Percentiles rank a stretch among this genome's conserved stretches.
Conservation (phyloP, 1,139 yeast genomes). For the Nematodospora anomalae region DNA sequence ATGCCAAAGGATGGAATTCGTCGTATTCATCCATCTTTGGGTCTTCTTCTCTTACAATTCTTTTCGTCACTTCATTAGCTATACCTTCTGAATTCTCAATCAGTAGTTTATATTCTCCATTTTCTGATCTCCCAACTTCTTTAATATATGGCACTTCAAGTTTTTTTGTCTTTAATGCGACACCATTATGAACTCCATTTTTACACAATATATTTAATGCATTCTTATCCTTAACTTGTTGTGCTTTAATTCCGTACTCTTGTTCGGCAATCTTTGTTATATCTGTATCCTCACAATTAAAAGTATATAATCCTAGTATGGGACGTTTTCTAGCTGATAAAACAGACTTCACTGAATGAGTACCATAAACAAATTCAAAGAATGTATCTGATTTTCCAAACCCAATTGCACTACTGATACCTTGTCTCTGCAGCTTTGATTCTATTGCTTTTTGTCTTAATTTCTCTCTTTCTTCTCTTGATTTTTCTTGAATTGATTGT, state of each 20-base stretch:
- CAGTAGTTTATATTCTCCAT: constrained; percentile 29
- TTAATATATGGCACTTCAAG: constrained; percentile 45
- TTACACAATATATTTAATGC: constrained; percentile 61
- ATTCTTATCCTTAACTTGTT: constrained; percentile 48
- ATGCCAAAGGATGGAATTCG: constrained; percentile 57
- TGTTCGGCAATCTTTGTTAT: constrained; percentile 47
- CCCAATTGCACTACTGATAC: not conserved
- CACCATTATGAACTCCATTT: constrained; percentile 81
- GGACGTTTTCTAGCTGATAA: constrained; percentile 57
- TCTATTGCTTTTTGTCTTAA: constrained; percentile 5
- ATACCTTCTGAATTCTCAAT: constrained; percentile 13
- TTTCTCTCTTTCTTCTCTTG: constrained; percentile 10
- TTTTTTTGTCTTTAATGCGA: constrained; percentile 69
- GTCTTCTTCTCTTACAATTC: constrained; percentile 17
- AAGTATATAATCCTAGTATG: constrained; percentile 51
- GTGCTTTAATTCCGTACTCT: constrained; percentile 43
- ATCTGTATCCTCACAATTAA: constrained; percentile 39
- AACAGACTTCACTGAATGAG: constrained; percentile 73
- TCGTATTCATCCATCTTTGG: constrained; percentile 15
- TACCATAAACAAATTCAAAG: constrained; percentile 73
- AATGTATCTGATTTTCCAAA: constrained; percentile 32
- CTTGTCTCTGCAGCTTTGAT: constrained; percentile 1
- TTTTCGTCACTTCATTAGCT: constrained; percentile 15
- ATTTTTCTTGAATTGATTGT: constrained; percentile 12
- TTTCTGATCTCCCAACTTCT: constrained; percentile 31